A percentile compares a stretch with the other conserved stretches of the same genome.
Conservation (phyloP, 257 asterid species). For the Solanum lycopersicoides region DNA sequence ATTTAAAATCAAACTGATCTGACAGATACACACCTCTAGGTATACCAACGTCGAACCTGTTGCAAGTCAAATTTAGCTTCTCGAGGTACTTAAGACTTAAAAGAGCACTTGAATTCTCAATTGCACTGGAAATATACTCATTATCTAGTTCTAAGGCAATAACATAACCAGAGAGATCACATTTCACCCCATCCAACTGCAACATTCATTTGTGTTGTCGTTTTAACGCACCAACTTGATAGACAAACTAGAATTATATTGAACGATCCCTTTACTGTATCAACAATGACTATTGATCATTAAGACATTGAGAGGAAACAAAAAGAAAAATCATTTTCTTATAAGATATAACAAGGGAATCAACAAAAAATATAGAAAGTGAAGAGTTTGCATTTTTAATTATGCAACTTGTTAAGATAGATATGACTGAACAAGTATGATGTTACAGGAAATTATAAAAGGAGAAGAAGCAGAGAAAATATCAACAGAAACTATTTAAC, state of each 20-base stretch:
- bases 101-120: constrained; percentile 4
- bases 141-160: background rate
- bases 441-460: background rate
- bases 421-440: background rate
- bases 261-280: constrained; percentile 23
- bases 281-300: constrained; percentile 29
- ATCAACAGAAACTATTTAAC: background rate
- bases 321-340: background rate
- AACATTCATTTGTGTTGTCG: background rate
- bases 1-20: too few relatives aligned
- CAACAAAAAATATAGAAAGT: constrained; percentile 30
- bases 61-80: constrained; percentile 6
- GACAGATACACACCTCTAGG: background rate
- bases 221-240: constrained; percentile 22
- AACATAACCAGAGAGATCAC: background rate
- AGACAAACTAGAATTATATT: background rate
- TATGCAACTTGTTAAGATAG: background rate
- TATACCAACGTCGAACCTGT: background rate
- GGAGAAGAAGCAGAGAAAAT: background rate
- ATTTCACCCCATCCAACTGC: background rate
- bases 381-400: constrained; percentile 31
- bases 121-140: background rate
- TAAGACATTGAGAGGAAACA: constrained; percentile 27
- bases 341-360: constrained; percentile 7
- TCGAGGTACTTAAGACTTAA: background rate